Evolutionary conservation across 1,284 basidiomycete genomes (phyloP).

Genomic region (Phellinidium pouzarii): DNA sequence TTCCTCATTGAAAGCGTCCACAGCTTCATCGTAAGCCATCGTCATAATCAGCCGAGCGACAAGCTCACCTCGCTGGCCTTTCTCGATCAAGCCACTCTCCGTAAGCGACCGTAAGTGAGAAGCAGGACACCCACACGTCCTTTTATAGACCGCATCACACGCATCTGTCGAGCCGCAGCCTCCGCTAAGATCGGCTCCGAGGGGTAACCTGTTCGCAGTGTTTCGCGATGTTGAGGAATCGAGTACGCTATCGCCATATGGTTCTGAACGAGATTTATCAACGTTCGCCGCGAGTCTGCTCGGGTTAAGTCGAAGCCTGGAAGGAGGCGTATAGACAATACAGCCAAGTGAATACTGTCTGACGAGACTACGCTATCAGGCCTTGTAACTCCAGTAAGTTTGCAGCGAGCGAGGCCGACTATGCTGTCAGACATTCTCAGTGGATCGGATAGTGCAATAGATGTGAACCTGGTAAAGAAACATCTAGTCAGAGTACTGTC

Average conservation of each 20-base stretch:
- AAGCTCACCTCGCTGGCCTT: conserved; percentile 9
- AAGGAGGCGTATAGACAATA: neutral
- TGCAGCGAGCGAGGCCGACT: neutral
- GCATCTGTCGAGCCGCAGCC: conserved; percentile 18
- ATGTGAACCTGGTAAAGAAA: neutral
- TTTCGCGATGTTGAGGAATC: conserved; percentile 14
- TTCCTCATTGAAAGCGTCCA: too few species aligned
- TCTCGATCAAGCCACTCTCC: neutral
- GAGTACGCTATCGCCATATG: conserved; percentile 7
- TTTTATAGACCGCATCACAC: neutral
- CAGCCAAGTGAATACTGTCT: neutral
- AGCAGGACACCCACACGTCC: neutral
- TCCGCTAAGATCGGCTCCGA: conserved; percentile 22
- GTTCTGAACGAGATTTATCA: neutral
- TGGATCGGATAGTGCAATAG: neutral
- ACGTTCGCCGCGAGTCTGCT: neutral
- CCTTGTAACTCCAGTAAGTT: neutral
- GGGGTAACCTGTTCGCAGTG: conserved; percentile 17
- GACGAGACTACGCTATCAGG: neutral
- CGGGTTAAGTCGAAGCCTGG: neutral
- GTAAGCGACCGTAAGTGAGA: neutral
- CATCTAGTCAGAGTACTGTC: neutral
- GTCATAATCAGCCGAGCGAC: conserved; percentile 2
- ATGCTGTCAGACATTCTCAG: neutral
- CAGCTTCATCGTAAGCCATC: conserved; percentile 2